Evolutionary conservation across 495 filamentous ascomycete species (phyloP).

Genomic region (Penicillium fimorum): DNA sequence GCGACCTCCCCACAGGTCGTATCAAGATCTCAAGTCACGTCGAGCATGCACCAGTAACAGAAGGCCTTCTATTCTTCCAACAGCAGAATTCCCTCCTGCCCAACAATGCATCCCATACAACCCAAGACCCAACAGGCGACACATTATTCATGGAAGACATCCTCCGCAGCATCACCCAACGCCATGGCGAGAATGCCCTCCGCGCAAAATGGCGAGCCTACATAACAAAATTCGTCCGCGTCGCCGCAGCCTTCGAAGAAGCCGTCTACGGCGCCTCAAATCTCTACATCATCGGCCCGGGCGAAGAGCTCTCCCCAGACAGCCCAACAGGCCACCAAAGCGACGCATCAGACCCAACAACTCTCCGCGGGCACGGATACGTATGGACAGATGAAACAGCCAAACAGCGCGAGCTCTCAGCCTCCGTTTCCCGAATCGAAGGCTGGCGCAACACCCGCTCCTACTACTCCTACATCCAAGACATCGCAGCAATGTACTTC

Average conservation of each 20-base stretch:
- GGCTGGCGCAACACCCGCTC: conserved; percentile 93
- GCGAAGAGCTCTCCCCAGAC: conserved; percentile 47
- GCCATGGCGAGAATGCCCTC: conserved; percentile 87
- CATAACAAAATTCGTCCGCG: conserved; percentile 84
- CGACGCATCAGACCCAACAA: conserved; percentile 54
- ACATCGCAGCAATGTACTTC: conserved; percentile 53
- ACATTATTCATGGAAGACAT: conserved; percentile 85
- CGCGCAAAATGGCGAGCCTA: conserved; percentile 88
- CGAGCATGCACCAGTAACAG: conserved; percentile 71
- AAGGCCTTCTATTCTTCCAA: conserved; percentile 81
- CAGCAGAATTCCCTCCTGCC: conserved; percentile 66
- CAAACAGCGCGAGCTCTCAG: conserved; percentile 81
- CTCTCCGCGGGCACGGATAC: conserved; percentile 80
- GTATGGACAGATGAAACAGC: conserved; percentile 84
- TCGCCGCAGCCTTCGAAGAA: conserved; percentile 93
- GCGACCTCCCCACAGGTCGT: conserved; percentile 84
- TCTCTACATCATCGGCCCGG: conserved; percentile 77
- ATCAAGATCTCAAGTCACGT: conserved; percentile 90
- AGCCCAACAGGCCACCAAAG: conserved; percentile 46
- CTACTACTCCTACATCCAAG: conserved; percentile 94
- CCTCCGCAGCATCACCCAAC: conserved; percentile 72
- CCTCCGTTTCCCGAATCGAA: conserved; percentile 87
- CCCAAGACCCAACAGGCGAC: conserved; percentile 79
- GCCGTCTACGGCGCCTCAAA: conserved; percentile 87
- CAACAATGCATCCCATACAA: conserved; percentile 40